Evolutionary conservation across 495 filamentous ascomycete genomes (phyloP), one percentile per base, ranked within the genome.

Genomic region (Viridothelium virens): DNA sequence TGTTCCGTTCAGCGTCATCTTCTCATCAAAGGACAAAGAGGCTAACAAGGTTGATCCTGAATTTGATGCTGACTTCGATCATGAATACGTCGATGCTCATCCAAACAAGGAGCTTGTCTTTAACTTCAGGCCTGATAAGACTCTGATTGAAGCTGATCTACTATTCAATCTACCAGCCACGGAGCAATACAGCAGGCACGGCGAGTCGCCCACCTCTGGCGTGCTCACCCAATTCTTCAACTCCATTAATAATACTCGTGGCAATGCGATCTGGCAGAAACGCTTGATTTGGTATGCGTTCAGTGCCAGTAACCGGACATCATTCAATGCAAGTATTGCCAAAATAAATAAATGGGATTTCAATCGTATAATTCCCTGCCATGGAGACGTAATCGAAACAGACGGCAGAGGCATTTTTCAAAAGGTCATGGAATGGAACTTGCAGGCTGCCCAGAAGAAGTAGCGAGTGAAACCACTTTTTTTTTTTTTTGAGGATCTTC

Each of bases 91-190:
- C 38, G 78, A 86, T 70, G 84, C 82, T 5, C 94, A 97, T 74
- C 77, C 80, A 12, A 96, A 92, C 73, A 88, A 89, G 74, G 94
- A 98, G 75, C 75, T 97, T 11, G 91, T 93, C 31, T 91, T 97
- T 74, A 75, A 86, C 72, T 90, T 96, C 75, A 89, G 88, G 74
- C 91, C 90, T 0, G 87, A 89, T 36, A 79, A 80, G 46, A 91
- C 91, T 0, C 77, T 98, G n/a, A 91, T 98, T 70, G 80, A 96
- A 78, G 94, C 91, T 25, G 94, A 98, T 73, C 74, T 97, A 47
- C 70, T 97, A 65, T 98, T 97, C 80, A 97, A 96, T 74, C 77
- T 96, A 31, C 94, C 94, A 0, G 87, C 92, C 1, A 82, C 75
- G 1, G 94, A 97, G 78, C 94, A 97, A 76, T 96, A 92, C 77